Evolutionary conservation across 345 rosid genomes (phyloP), one percentile per base, ranked within the genome.

Genomic region (Firmiana major): DNA sequence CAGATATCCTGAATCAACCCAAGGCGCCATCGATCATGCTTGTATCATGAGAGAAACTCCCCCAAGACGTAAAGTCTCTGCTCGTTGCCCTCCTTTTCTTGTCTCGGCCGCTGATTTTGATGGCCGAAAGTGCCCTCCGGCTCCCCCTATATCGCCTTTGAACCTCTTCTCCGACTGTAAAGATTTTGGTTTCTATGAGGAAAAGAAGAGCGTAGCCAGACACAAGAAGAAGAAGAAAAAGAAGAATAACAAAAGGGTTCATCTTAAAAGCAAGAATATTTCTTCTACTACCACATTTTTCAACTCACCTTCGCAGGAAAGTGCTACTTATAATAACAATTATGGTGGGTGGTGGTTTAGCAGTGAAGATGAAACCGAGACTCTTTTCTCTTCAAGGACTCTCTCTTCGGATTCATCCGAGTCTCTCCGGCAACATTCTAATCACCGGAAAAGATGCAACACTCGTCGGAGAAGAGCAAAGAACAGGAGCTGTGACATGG

Each of bases 331-430:
- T 58, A 42, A 74, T 38, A 46, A 19, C 36, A 49, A 17, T 26
- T 1, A 31, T 6, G 79, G 82, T 31, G 83, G 88, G 76, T 78
- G 80, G 70, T 92, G 92, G 94, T 91, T 84, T 64, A 90, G 90
- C 82, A 91, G 90, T 76, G 97, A 89, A 5, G 87, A 84, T 9
- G 91, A 79, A 59, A 80, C 83, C 0, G 99, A 87, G 64, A 86
- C 91, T 0, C 83, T 91, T 63, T 93, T 93, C 82, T 91, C 97
- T 60, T 90, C 97, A 0, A 85, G 79, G 83, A 86, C 89, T 78
- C 84, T 88, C 74, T 91, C 99, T 0, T 91, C 98, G 0, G 89
- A 90, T 6, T 90, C 98, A 28, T 89, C 96, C 0, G 79, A 68
- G 53, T 79, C 81, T 28, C 81, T 36, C 59, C 80, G 76, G 38